Evolutionary conservation across 495 filamentous ascomycete genomes (phyloP), one percentile per base, ranked within the genome.

Genomic region (Apodospora peruviana): DNA sequence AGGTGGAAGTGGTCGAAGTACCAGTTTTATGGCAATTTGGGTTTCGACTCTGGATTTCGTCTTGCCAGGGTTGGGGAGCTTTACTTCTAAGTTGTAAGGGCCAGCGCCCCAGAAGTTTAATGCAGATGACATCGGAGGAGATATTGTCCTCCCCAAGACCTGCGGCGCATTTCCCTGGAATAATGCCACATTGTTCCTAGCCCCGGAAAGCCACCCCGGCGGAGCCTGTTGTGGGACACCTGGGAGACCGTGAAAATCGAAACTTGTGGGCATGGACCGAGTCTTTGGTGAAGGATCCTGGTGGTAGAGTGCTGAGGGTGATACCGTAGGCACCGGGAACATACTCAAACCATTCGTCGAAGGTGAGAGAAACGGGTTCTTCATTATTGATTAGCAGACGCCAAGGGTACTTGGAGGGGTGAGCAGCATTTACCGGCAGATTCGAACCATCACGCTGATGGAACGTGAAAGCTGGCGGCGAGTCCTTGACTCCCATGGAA

Each of bases 31-130:
- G 2, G 83, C 81, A 49, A 96, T 95, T 60, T 97, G 91, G 0
- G 91, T 97, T 70, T 97, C 91, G 16, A 97, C 91, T 8, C 91
- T 80, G 16, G 91, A 95, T 67, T 96, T 97, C 47, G 78, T 21
- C 2, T 32, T 32, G 27, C 27, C 14, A 32, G 40, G 23, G 16
- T 22, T 27, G 3, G 23, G 40, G 20, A 43, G 20, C 23, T n/a
- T n/a, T n/a, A 43, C 17, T 3, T 22, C 11, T 17, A 43, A 14
- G 3, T 12, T 48, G 41, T 53, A 50, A 3, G 50, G 46, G 2
- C 27, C 42, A 16, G 46, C 27, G 20, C 42, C 50, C 14, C 50
- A 52, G 11, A 40, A 40, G 10, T 22, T 17, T 29, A 41, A 44
- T 4, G 32, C 22, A 24, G 16, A 32, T 36, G 40, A 46, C n/a